Conservation (phyloP, 2,329 filamentous ascomycete species). For the Calonectria henricotiae region DNA sequence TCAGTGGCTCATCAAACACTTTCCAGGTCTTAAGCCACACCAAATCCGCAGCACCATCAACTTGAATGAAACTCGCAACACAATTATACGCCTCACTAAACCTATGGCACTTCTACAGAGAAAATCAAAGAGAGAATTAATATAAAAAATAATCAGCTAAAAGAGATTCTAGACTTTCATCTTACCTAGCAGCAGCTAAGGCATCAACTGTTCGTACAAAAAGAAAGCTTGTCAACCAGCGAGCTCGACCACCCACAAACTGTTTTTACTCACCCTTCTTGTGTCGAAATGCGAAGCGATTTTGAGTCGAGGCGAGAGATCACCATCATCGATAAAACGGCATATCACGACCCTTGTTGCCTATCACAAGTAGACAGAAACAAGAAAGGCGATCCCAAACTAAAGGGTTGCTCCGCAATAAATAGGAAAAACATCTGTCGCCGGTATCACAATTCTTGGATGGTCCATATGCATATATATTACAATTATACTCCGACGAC, state of each 20-base stretch:
- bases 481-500: constrained; percentile 25
- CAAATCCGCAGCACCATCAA: constrained; percentile 42
- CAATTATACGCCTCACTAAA: constrained; percentile 30
- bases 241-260: constrained; percentile 35
- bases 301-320: constrained; percentile 3
- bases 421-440: background rate
- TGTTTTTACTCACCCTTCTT: constrained; percentile 35
- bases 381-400: constrained; percentile 21
- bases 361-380: constrained; percentile 7
- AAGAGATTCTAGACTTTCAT: constrained; percentile 27
- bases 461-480: constrained; percentile 39
- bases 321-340: constrained; percentile 7
- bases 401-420: constrained; percentile 19
- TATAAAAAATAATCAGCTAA: background rate
- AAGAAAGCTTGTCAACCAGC: background rate
- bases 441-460: constrained; percentile 26
- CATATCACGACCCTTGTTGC: background rate
- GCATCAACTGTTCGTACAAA: constrained; percentile 30
- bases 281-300: constrained; percentile 23
- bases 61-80: constrained; percentile 39
- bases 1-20: constrained; percentile 30
- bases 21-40: constrained; percentile 37
- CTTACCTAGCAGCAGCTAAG: constrained; percentile 12
- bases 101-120: constrained; percentile 45
- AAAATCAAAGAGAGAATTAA: constrained; percentile 34